Base-by-base conservation (phyloP, 768 basidiomycete species). In the Tulasnella sp. region DNA sequence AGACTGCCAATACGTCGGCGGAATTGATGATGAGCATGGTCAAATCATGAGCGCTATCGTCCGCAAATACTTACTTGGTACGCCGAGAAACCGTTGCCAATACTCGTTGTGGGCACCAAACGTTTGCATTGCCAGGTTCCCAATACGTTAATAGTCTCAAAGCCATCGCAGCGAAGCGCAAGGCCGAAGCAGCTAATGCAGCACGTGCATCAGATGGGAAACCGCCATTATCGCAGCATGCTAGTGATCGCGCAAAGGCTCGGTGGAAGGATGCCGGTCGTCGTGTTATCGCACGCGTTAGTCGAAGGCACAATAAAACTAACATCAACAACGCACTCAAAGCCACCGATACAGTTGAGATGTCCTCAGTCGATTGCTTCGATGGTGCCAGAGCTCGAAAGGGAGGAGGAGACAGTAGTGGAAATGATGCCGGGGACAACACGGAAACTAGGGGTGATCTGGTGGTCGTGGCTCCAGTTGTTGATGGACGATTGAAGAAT, bases 51-150 rank as follows among this genome's bases (percentile, higher is more conserved):
- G 93, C 84, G 86, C 88, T 34, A 90, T 97, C 76, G 93, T 97
- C 42, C 88, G 96, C 82, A 92, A 92, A 83, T 97, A 96, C 86
- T 87, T 97, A 3, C 89, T 97, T 69, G 96, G 96, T 94, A 83
- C 80, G 84, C 77, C 31, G 34, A n/a, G n/a, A 12, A 24, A 60
- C 31, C 31, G n/a, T 28, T 24, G 58, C 31, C 31, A 14, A 54
- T 16, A 5, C 0, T 69, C 31, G 12, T n/a, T 2, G 31, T 31
- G 20, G 34, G 34, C 60, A 37, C 34, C 14, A n/a, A 28, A 37
- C 31, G 4, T 69, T 22, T 20, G 7, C 31, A 9, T 31, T 42
- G 60, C 40, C 80, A 95, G 94, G 94, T 12, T 91, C 92, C 34
- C 90, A 91, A 41, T 95, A 92, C 83, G 91, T 96, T 81, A 92